Evolutionary conservation across 164 flowering plant genomes (phyloP).

Genomic region (Stephania cephalantha): DNA sequence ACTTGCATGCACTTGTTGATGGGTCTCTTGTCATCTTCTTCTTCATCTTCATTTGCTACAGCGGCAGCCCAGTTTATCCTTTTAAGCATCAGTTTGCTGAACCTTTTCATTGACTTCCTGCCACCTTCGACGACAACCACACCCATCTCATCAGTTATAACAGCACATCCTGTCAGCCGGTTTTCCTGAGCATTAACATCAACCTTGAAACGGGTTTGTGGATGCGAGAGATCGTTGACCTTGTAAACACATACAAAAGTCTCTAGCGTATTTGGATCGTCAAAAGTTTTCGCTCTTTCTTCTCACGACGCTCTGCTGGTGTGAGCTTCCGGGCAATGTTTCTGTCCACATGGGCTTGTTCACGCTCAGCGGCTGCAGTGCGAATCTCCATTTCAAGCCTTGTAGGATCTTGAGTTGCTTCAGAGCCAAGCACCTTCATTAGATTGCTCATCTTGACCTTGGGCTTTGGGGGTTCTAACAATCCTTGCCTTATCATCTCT

Average conservation of each 20-base stretch:
- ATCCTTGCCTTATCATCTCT: slow-evolving; percentile 96
- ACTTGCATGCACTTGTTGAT: slow-evolving; percentile 67
- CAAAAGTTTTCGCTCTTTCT: slow-evolving; percentile 94
- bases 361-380: slow-evolving; percentile 97
- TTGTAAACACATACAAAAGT: slow-evolving; percentile 81
- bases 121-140: slow-evolving; percentile 97
- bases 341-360: slow-evolving; percentile 94
- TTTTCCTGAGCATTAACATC: slow-evolving; percentile 93
- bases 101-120: slow-evolving; percentile 75
- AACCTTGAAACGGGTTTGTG: slow-evolving; percentile 80
- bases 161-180: slow-evolving; percentile 71
- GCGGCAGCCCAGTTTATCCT: slow-evolving; percentile 88
- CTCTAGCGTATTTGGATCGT: slow-evolving; percentile 67
- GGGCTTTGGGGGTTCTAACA: slow-evolving; percentile 89
- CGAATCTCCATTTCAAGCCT: slow-evolving; percentile 89
- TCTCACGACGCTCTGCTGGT: slow-evolving; percentile 93
- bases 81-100: slow-evolving; percentile 79
- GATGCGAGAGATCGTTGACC: slow-evolving; percentile 74
- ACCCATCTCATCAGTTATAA: slow-evolving; percentile 57
- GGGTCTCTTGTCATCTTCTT: slow-evolving; percentile 42
- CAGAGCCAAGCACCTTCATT: slow-evolving; percentile 95
- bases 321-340: slow-evolving; percentile 94
- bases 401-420: slow-evolving; percentile 99
- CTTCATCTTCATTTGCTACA: slow-evolving; percentile 37
- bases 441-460: slow-evolving; percentile 96